phyloP scores from a whole-genome alignment of 495 filamentous ascomycete genomes.

The Tuber umbilicatum region DNA sequence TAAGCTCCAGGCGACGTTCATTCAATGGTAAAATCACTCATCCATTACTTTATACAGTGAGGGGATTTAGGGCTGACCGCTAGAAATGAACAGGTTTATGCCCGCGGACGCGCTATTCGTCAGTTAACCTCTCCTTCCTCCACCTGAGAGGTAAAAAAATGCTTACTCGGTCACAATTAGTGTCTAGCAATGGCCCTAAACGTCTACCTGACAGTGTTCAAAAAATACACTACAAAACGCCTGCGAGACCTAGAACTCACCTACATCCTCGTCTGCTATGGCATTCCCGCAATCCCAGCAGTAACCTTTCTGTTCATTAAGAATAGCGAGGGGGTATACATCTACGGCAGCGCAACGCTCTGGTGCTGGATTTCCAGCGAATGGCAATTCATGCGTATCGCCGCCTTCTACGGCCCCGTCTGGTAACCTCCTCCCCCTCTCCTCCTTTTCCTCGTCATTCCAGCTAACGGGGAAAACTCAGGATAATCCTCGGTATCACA shows the following conservation, averaged over 20 bases:
- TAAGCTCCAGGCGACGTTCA: slow-evolving; percentile 68
- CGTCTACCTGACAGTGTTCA: slow-evolving; percentile 80
- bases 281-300: slow-evolving; percentile 64
- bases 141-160: not conserved
- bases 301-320: slow-evolving; percentile 61
- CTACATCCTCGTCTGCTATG: slow-evolving; percentile 69
- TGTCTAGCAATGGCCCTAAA: slow-evolving; percentile 79
- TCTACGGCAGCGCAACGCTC: slow-evolving; percentile 72
- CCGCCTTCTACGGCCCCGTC: slow-evolving; percentile 74
- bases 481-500: slow-evolving; percentile 60
- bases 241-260: slow-evolving; percentile 64
- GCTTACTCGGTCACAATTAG: slow-evolving; percentile 29
- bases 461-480: slow-evolving; percentile 13
- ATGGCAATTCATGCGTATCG: slow-evolving; percentile 69
- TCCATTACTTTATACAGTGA: not conserved
- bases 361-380: slow-evolving; percentile 75
- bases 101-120: slow-evolving; percentile 59
- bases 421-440: slow-evolving; percentile 51
- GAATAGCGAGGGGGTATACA: slow-evolving; percentile 45
- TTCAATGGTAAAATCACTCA: slow-evolving; percentile 54
- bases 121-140: not conserved
- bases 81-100: slow-evolving; percentile 46
- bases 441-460: not conserved
- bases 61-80: slow-evolving; percentile 46
- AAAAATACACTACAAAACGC: slow-evolving; percentile 60